Percentiles rank a stretch among this genome's conserved stretches.
Evolutionary conservation across 2,329 filamentous ascomycete species (phyloP).

Genomic region (Neopestalotiopsis clavispora): DNA sequence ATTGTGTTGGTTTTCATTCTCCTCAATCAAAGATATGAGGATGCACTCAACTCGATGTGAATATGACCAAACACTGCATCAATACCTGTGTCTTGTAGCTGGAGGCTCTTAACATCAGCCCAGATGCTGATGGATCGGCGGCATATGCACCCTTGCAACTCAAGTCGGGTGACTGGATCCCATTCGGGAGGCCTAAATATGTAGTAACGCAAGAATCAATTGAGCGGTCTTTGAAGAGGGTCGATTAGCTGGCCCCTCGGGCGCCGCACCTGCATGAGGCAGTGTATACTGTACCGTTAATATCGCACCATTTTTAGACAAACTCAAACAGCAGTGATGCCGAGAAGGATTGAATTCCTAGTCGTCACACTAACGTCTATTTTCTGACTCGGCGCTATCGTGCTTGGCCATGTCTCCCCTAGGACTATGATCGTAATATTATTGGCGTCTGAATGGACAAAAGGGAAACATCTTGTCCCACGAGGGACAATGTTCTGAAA

Average conservation of each 20-base stretch:
- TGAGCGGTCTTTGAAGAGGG: neutral
- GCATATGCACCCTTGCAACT: neutral
- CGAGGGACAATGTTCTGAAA: neutral
- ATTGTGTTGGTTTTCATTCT: neutral
- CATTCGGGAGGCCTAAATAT: neutral
- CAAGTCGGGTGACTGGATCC: neutral
- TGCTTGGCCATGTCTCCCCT: neutral
- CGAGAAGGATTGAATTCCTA: neutral
- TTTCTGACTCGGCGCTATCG: neutral
- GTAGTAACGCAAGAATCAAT: neutral
- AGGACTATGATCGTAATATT: neutral
- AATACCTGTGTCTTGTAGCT: neutral
- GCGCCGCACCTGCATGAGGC: neutral
- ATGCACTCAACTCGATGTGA: neutral
- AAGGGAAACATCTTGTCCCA: neutral
- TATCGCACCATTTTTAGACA: neutral
- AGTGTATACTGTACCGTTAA: neutral
- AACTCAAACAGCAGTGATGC: neutral
- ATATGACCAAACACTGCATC: neutral
- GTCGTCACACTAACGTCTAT: neutral
- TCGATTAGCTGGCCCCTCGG: neutral
- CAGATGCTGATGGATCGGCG: neutral
- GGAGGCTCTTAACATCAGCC: neutral
- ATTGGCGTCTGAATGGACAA: neutral
- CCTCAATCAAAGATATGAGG: neutral